Percentiles rank a stretch among this genome's conserved stretches.
These are phyloP conservation scores for Afroboletus lepidellus DNA, from an alignment of 1,284 basidiomycete genomes.

Conservation along the genomic window DNA sequence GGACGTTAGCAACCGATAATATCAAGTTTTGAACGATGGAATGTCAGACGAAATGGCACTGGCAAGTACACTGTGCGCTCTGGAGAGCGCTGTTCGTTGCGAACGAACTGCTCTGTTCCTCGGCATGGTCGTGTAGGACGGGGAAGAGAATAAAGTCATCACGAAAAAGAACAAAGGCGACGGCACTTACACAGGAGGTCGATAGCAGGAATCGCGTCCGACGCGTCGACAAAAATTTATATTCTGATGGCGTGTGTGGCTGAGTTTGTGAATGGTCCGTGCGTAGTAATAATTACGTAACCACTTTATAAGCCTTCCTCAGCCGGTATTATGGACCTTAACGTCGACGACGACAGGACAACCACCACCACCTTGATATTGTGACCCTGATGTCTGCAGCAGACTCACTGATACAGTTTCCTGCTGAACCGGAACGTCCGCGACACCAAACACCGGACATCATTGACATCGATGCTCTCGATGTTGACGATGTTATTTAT, in stretches of 20 bases:
- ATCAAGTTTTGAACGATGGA: slow-evolving; percentile 8
- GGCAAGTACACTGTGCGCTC: slow-evolving; percentile 74
- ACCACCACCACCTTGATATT: not conserved
- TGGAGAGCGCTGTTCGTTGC: slow-evolving; percentile 64
- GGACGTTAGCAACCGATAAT: slow-evolving; percentile 12
- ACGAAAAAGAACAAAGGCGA: slow-evolving; percentile 17
- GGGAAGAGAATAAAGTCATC: slow-evolving; percentile 85
- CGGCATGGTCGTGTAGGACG: slow-evolving; percentile 78
- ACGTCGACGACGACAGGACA: slow-evolving; percentile 24
- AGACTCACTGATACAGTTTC: slow-evolving; percentile 10
- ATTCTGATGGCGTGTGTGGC: slow-evolving; percentile 20
- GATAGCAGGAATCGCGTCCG: not conserved
- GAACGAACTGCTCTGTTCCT: slow-evolving; percentile 72
- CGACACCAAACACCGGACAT: slow-evolving; percentile 28
- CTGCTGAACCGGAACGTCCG: slow-evolving; percentile 15
- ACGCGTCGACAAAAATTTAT: slow-evolving; percentile 26
- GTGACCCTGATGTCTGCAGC: slow-evolving; percentile 21
- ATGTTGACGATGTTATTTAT: slow-evolving; percentile 32
- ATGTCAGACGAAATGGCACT: slow-evolving; percentile 78
- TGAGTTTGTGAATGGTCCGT: slow-evolving; percentile 34
- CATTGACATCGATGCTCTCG: slow-evolving; percentile 41
- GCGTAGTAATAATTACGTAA: slow-evolving; percentile 29
- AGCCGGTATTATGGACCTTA: slow-evolving; percentile 1
- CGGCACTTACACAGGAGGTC: slow-evolving; percentile 15
- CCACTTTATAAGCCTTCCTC: slow-evolving; percentile 13